Percentiles rank a stretch among this genome's conserved stretches.
phyloP scores from a whole-genome alignment of 1,139 yeast genomes.

The Pichia norvegensis region DNA sequence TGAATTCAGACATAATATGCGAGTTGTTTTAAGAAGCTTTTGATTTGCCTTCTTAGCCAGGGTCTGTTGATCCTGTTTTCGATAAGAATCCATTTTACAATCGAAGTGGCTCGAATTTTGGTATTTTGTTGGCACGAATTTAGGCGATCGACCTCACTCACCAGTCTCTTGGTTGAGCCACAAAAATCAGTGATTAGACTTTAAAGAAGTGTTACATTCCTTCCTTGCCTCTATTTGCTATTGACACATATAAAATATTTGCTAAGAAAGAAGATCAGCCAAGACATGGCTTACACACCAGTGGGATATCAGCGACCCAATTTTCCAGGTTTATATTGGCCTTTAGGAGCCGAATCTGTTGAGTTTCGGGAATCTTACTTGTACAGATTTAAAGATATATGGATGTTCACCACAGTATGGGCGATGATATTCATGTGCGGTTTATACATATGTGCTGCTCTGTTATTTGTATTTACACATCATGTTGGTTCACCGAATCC shows the following conservation, averaged over 20 bases:
- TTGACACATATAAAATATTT: too few species aligned
- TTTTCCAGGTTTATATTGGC: constrained; percentile 81
- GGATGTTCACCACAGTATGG: constrained; percentile 83
- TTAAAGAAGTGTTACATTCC: too few species aligned
- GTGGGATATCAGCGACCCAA: constrained; percentile 72
- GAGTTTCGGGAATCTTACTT: constrained; percentile 49
- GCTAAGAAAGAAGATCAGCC: background rate
- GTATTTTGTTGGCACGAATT: background rate
- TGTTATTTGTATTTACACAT: constrained; percentile 50
- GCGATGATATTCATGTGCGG: constrained; percentile 57
- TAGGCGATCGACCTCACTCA: background rate
- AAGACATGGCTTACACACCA: constrained; percentile 37
- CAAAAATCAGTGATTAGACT: too few species aligned
- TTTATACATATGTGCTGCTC: constrained; percentile 60
- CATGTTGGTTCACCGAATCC: constrained; percentile 20
- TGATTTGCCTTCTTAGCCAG: background rate
- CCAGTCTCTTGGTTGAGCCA: too few species aligned
- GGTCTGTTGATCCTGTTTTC: too few species aligned
- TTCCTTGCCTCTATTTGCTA: background rate
- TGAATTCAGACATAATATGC: constrained; percentile 13
- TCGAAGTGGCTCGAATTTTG: too few species aligned
- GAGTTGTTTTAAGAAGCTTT: background rate
- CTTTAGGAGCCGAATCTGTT: constrained; percentile 38
- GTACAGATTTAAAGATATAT: constrained; percentile 66
- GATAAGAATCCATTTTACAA: background rate